Percentiles rank a stretch among this genome's conserved stretches.
Conservation (phyloP, 2,329 filamentous ascomycete genomes). For the Diaporthe nobilis region DNA sequence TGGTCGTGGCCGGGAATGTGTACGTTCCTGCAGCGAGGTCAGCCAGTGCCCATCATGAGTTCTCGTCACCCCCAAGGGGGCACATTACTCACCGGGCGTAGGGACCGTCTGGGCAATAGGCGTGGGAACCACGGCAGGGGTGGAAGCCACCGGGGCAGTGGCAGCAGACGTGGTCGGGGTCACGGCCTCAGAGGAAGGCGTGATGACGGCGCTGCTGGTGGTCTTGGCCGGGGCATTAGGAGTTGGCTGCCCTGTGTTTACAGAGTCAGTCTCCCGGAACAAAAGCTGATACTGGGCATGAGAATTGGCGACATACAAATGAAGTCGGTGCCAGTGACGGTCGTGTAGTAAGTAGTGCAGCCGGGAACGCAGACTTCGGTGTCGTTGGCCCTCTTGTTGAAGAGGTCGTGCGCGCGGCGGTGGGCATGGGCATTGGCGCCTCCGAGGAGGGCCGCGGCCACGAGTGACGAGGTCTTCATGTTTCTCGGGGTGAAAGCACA, state of each 20-base stretch:
- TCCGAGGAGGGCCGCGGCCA: conserved; percentile 72
- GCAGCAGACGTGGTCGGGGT: conserved; percentile 53
- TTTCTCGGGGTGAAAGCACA: conserved; percentile 58
- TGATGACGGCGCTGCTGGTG: conserved; percentile 46
- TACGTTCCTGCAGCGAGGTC: conserved; percentile 65
- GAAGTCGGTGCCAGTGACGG: conserved; percentile 73
- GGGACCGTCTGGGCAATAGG: conserved; percentile 68
- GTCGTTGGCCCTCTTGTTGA: conserved; percentile 67
- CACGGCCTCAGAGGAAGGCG: conserved; percentile 48
- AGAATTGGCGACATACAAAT: conserved; percentile 67
- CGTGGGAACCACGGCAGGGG: conserved; percentile 59
- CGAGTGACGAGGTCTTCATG: conserved; percentile 82
- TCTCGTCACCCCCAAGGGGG: not conserved
- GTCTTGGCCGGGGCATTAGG: conserved; percentile 43
- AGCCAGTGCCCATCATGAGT: not conserved
- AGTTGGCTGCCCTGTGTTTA: conserved; percentile 38
- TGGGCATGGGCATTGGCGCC: conserved; percentile 72
- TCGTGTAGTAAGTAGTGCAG: conserved; percentile 83
- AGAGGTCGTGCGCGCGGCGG: conserved; percentile 72
- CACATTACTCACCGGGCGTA: conserved; percentile 62
- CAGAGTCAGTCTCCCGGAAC: conserved; percentile 26
- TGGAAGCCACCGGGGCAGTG: conserved; percentile 53
- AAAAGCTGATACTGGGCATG: not conserved
- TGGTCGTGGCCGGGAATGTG: conserved; percentile 81
- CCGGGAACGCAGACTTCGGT: conserved; percentile 68